Evolutionary conservation across 345 rosid genomes (phyloP).

Genomic region (Adansonia digitata): DNA sequence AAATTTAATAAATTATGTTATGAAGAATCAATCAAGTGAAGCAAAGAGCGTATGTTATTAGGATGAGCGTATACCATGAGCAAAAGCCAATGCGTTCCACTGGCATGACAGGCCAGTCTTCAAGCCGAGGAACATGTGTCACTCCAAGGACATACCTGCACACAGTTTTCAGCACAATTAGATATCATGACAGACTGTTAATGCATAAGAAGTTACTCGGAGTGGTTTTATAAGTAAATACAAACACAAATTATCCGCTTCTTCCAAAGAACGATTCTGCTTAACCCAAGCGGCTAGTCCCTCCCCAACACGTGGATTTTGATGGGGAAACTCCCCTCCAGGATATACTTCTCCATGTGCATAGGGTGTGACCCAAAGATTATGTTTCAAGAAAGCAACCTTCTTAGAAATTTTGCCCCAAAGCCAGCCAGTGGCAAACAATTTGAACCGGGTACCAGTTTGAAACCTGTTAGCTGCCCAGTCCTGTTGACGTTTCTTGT

Average conservation of each 20-base stretch:
- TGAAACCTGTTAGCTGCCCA: conserved; percentile 68
- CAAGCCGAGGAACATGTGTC: conserved; percentile 64
- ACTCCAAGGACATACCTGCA: conserved; percentile 75
- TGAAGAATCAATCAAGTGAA: background rate
- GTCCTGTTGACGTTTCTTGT: conserved; percentile 71
- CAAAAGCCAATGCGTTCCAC: conserved; percentile 63
- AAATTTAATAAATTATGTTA: background rate
- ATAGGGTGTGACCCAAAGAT: conserved; percentile 70
- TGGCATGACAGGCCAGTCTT: conserved; percentile 80
- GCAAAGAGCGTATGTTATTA: background rate
- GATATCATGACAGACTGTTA: no score
- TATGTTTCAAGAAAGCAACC: conserved; percentile 74
- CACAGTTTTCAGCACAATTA: no score
- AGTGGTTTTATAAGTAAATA: background rate
- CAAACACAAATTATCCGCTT: conserved; percentile 29
- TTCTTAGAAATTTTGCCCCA: conserved; percentile 59
- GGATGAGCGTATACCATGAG: conserved; percentile 39
- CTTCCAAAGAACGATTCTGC: conserved; percentile 63
- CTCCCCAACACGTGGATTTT: conserved; percentile 71
- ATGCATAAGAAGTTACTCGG: background rate
- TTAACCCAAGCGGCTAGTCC: conserved; percentile 75
- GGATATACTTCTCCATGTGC: conserved; percentile 56
- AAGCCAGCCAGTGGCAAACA: conserved; percentile 70
- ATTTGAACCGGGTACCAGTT: conserved; percentile 67
- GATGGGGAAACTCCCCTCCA: conserved; percentile 78